Evolutionary conservation across 2,329 filamentous ascomycete genomes (phyloP).

Genomic region (Bipolaris gigantea): DNA sequence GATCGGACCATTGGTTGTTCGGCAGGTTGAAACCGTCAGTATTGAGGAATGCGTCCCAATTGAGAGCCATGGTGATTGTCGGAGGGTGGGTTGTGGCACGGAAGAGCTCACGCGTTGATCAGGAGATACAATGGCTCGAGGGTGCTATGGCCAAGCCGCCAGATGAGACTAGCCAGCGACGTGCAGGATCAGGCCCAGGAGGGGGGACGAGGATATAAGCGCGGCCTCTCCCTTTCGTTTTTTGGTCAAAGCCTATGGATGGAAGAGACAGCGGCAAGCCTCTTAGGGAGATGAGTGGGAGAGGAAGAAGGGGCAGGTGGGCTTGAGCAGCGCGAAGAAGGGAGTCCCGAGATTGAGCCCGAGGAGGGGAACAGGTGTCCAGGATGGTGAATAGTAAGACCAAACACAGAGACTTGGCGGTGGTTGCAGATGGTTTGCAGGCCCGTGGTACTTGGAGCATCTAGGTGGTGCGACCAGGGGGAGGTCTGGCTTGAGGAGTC

Average conservation of each 20-base stretch:
- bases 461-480: slow-evolving; percentile 8
- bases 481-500: slow-evolving; percentile 10
- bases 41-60: slow-evolving; percentile 46
- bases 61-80: slow-evolving; percentile 43
- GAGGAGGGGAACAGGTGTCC: slow-evolving; percentile 17
- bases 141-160: slow-evolving; percentile 29
- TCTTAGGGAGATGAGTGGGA: neutral
- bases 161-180: slow-evolving; percentile 26
- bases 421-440: slow-evolving; percentile 16
- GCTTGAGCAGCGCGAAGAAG: slow-evolving; percentile 1
- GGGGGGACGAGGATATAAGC: slow-evolving; percentile 33
- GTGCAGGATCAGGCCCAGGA: slow-evolving; percentile 19
- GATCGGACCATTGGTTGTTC: slow-evolving; percentile 45
- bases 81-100: slow-evolving; percentile 31
- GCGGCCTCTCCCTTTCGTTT: slow-evolving; percentile 15
- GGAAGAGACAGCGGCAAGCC: neutral
- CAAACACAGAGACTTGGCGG: slow-evolving; percentile 18
- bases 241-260: slow-evolving; percentile 3
- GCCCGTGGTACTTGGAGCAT: slow-evolving; percentile 6
- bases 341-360: neutral
- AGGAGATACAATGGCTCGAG: slow-evolving; percentile 38
- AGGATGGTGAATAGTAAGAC: slow-evolving; percentile 23
- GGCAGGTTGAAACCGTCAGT: slow-evolving; percentile 43
- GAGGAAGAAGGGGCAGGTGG: slow-evolving; percentile 5
- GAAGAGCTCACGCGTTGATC: slow-evolving; percentile 43